Percentiles rank a stretch among this genome's conserved stretches.
phyloP scores from a whole-genome alignment of 78 protist species.

The Tieghemostelium lacteum region DNA sequence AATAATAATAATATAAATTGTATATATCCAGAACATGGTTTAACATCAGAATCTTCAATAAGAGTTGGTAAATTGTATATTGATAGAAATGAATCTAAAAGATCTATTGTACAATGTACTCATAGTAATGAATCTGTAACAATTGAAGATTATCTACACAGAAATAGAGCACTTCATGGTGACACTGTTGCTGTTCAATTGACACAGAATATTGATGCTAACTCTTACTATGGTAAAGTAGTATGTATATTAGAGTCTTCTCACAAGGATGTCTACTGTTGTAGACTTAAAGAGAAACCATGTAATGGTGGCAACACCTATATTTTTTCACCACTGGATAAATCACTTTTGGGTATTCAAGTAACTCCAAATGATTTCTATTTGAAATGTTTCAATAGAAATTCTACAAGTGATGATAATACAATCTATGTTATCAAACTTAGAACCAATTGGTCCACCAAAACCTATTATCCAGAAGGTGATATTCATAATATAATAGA shows the following conservation, averaged over 20 bases:
- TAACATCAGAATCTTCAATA: neutral
- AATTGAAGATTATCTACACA: constrained; percentile 4
- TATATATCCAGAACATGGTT: too few species aligned
- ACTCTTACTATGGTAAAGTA: constrained; percentile 8
- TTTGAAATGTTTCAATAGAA: too few species aligned
- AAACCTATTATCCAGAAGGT: neutral
- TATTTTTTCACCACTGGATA: constrained; percentile 16
- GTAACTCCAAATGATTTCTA: neutral
- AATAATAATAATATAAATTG: too few species aligned
- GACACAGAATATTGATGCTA: neutral
- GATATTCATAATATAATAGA: neutral
- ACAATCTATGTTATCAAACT: neutral
- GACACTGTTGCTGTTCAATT: constrained; percentile 31
- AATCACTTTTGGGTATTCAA: neutral
- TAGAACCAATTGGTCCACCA: neutral
- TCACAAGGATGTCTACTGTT: constrained; percentile 16
- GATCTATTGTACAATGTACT: neutral
- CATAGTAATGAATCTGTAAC: neutral
- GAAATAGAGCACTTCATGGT: constrained; percentile 54
- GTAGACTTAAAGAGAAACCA: constrained; percentile 5
- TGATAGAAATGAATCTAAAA: constrained; percentile 2
- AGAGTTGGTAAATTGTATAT: neutral
- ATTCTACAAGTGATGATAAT: neutral
- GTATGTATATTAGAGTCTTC: constrained; percentile 12
- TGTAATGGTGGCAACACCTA: constrained; percentile 3